Evolutionary conservation across 2,329 filamentous ascomycete species (phyloP).

Genomic region (Alternaria conjuncta): DNA sequence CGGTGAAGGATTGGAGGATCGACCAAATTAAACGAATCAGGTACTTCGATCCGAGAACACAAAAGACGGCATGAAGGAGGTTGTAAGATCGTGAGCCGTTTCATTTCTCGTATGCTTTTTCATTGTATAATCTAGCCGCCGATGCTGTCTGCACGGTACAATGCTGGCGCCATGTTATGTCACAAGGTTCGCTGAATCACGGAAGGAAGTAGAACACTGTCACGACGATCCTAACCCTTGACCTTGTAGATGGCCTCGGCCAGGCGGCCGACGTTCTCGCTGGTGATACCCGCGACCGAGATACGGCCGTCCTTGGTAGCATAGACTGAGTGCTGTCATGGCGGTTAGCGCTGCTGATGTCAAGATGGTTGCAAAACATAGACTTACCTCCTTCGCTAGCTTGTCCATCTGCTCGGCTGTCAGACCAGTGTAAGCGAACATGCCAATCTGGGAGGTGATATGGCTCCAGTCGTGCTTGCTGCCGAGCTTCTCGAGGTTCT

Average conservation of each 20-base stretch:
- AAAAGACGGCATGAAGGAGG: not conserved
- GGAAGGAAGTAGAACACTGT: slow-evolving; percentile 13
- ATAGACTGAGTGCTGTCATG: slow-evolving; percentile 81
- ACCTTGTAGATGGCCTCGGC: slow-evolving; percentile 86
- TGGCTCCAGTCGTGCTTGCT: slow-evolving; percentile 98
- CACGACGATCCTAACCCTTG: slow-evolving; percentile 61
- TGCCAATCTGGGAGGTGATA: slow-evolving; percentile 96
- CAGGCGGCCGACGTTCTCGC: slow-evolving; percentile 77
- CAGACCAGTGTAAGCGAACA: slow-evolving; percentile 98
- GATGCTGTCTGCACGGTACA: slow-evolving; percentile 18
- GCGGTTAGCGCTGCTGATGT: slow-evolving; percentile 16
- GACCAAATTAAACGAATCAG: not conserved
- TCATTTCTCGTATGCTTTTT: slow-evolving; percentile 14
- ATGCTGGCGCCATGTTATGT: slow-evolving; percentile 15
- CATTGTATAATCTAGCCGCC: slow-evolving; percentile 19
- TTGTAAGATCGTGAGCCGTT: slow-evolving; percentile 5
- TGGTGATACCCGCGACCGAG: slow-evolving; percentile 84
- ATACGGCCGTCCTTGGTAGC: slow-evolving; percentile 92
- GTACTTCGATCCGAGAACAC: not conserved
- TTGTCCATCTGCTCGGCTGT: slow-evolving; percentile 88
- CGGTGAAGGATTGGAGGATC: slow-evolving; percentile 1
- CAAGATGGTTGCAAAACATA: not conserved
- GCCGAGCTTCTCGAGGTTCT: slow-evolving; percentile 92
- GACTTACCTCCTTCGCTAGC: slow-evolving; percentile 79
- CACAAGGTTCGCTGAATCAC: slow-evolving; percentile 11